phyloP scores from a whole-genome alignment of 2,329 filamentous ascomycete species.

The Oidium heveae region DNA sequence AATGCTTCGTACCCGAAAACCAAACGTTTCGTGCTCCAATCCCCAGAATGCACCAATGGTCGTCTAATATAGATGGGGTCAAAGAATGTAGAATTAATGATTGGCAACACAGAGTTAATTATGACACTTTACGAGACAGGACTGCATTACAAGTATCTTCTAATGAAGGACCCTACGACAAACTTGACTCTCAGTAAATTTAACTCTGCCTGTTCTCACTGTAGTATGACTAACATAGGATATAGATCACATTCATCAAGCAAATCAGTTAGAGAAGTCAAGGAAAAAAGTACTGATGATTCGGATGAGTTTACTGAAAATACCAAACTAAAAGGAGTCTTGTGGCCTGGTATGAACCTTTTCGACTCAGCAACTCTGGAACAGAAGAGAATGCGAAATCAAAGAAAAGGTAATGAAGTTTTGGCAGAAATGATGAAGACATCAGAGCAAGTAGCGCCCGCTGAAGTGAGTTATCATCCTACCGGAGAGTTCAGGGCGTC shows the following conservation, averaged over 20 bases:
- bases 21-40: constrained; percentile 9
- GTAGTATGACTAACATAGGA: not conserved
- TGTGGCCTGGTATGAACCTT: constrained; percentile 56
- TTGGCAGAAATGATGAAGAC: constrained; percentile 37
- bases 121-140: constrained; percentile 11
- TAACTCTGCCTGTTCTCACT: not conserved
- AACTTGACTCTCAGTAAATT: constrained; percentile 8
- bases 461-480: constrained; percentile 35
- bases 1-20: not conserved
- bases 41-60: constrained; percentile 13
- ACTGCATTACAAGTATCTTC: constrained; percentile 9
- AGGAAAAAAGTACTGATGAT: constrained; percentile 4
- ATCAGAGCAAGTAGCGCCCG: constrained; percentile 36
- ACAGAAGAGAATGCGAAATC: constrained; percentile 50
- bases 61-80: constrained; percentile 2
- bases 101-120: constrained; percentile 6
- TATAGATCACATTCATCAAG: constrained; percentile 9
- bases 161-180: constrained; percentile 1
- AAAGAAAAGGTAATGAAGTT: constrained; percentile 52
- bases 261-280: constrained; percentile 3
- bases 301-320: constrained; percentile 9
- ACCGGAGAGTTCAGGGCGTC: constrained; percentile 24
- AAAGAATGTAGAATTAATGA: constrained; percentile 3
- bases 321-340: constrained; percentile 36
- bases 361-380: constrained; percentile 55